Evolutionary conservation across 31 red algal species (phyloP).

Genomic region (Endocladia muricata): DNA sequence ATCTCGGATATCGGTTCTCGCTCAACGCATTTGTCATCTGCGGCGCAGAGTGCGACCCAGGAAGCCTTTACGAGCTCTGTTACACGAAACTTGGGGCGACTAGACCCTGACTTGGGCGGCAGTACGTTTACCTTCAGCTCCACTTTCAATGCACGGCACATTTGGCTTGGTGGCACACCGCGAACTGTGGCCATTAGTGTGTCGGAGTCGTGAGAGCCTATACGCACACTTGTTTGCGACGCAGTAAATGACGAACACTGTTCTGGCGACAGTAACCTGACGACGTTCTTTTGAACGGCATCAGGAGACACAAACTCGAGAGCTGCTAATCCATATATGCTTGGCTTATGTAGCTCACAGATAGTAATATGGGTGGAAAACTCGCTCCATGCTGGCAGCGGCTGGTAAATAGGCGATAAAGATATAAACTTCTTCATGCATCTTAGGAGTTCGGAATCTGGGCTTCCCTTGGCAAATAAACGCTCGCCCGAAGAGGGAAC

Average conservation of each 20-base stretch:
- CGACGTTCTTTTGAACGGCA: not conserved
- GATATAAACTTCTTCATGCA: constrained; percentile 9
- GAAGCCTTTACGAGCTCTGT: constrained; percentile 2
- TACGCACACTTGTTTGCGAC: constrained; percentile 18
- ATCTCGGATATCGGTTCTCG: constrained; percentile 10
- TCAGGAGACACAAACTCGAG: constrained; percentile 13
- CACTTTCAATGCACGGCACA: constrained; percentile 37
- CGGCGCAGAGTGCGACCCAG: constrained; percentile 36
- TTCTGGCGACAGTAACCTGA: not conserved
- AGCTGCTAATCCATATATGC: constrained; percentile 1
- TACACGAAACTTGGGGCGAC: constrained; percentile 30
- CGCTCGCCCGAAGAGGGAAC: not conserved
- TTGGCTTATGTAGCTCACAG: constrained; percentile 19
- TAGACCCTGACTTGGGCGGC: constrained; percentile 14
- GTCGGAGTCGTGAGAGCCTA: constrained; percentile 20
- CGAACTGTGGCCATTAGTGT: constrained; percentile 18
- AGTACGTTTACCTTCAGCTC: constrained; percentile 16
- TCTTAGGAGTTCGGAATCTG: not conserved
- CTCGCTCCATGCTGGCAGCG: not conserved
- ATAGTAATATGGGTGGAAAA: not conserved
- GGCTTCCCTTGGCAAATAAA: not conserved
- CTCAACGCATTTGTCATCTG: constrained; percentile 18
- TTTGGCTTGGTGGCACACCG: constrained; percentile 28
- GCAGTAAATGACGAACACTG: not conserved
- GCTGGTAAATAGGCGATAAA: not conserved